A percentile compares a stretch with the other conserved stretches of the same genome.
Conservation (phyloP, 768 basidiomycete genomes). For the Suillus paluster region DNA sequence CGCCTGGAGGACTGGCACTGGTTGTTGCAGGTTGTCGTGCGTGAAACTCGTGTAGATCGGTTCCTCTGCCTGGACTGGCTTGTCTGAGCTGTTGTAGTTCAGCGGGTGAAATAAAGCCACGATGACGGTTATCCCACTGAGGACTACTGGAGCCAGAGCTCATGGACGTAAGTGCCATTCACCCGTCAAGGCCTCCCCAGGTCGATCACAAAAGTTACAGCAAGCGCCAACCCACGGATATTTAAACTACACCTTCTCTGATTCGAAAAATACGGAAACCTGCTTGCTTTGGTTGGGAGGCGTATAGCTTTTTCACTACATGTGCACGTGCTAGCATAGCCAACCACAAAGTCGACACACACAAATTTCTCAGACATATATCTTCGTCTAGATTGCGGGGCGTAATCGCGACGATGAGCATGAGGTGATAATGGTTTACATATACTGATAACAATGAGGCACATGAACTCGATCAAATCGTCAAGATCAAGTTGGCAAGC, state of each 20-base stretch:
- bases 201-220: constrained; percentile 3
- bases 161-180: constrained; percentile 1
- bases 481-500: neutral
- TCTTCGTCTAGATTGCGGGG: neutral
- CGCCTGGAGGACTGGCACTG: constrained; percentile 7
- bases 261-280: constrained; percentile 1
- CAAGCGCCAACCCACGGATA: constrained; percentile 4
- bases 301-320: neutral
- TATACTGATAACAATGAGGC: neutral
- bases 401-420: neutral
- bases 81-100: constrained; percentile 40
- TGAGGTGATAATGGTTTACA: neutral
- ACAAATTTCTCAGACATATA: no score
- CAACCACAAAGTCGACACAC: neutral
- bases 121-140: constrained; percentile 40
- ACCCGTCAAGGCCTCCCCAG: neutral
- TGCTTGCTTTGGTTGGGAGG: neutral
- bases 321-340: constrained; percentile 5
- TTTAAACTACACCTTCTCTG: constrained; percentile 2
- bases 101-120: constrained; percentile 39
- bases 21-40: constrained; percentile 30
- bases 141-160: constrained; percentile 31
- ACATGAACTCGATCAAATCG: constrained; percentile 4
- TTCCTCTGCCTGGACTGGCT: constrained; percentile 32
- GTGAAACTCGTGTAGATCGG: constrained; percentile 39